Evolutionary conservation across 2,329 filamentous ascomycete genomes (phyloP), one percentile per base, ranked within the genome.

Genomic region (Fonsecaea pugnacius): DNA sequence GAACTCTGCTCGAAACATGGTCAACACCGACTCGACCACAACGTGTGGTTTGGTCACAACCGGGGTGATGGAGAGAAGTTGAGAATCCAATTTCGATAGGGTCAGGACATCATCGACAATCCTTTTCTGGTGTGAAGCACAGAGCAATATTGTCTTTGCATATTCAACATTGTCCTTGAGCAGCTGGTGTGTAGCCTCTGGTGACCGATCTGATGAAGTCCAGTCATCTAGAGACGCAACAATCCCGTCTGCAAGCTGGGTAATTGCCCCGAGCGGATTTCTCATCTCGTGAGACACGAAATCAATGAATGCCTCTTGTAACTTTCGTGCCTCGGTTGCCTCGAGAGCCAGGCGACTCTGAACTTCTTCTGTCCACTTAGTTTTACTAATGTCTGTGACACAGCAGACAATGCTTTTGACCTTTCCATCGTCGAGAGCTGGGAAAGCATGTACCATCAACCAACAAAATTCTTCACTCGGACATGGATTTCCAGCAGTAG

Each of bases 281-380:
- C 84, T 78, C 76, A 84, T 82, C 66, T 84, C 83, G 68, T 84
- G 83, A 57, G 79, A 81, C 5, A 82, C 85, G 69, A 91, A 91
- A 74, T 91, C 90, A 71, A 92, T 91, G 71, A 92, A 92, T 67
- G 90, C 90, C 70, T 92, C 89, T 72, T 94, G 91, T 72, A 64
- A 57, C 36, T 62, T 66, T 36, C 68, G 64, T 43, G 67, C 66
- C 52, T 67, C 62, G 40, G 63, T 69, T 5, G 65, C 69, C 51
- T 65, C 66, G 21, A 46, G 30, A n/a, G 64, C 63, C 12, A 62
- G 36, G 18, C 84, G 21, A 85, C 79, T 70, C 85, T 84, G 61
- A 6, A 69, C 50, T 27, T 61, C 54, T 58, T 70, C 66, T 12
- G 69, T 60, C 66, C 67, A 71, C 38, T 72, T 70, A 7, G 64